These are phyloP conservation scores for Candida stauntonica DNA, from an alignment of 805 yeast genomes.

Conservation along the genomic window DNA sequence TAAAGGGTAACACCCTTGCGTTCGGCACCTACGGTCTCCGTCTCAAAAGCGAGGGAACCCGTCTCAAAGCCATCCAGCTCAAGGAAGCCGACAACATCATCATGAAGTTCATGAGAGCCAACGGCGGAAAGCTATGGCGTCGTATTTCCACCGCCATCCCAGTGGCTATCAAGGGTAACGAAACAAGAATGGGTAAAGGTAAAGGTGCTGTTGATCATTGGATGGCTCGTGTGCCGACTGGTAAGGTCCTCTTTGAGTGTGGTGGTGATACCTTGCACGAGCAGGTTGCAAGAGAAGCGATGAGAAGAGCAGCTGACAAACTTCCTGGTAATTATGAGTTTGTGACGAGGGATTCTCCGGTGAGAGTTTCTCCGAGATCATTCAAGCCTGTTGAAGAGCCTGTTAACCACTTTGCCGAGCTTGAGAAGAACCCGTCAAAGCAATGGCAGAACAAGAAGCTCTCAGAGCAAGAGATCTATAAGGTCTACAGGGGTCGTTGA, in stretches of 20 bases:
- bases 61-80: constrained; percentile 83
- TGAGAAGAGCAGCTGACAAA: constrained; percentile 85
- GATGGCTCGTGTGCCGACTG: constrained; percentile 96
- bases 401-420: constrained; percentile 49
- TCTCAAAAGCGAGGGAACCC: constrained; percentile 79
- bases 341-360: constrained; percentile 55
- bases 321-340: constrained; percentile 92
- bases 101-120: constrained; percentile 77
- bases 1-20: constrained; percentile 76
- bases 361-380: constrained; percentile 66
- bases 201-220: constrained; percentile 97
- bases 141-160: constrained; percentile 83
- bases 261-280: constrained; percentile 75
- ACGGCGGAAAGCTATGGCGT: constrained; percentile 70
- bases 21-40: constrained; percentile 86
- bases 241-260: constrained; percentile 86
- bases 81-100: constrained; percentile 87
- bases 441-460: constrained; percentile 52
- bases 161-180: constrained; percentile 94
- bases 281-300: constrained; percentile 83
- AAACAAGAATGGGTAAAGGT: constrained; percentile 99
- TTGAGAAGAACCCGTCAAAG: constrained; percentile 60
- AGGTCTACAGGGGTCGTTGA: constrained; percentile 59
- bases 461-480: constrained; percentile 48
- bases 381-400: constrained; percentile 42